Evolutionary conservation across 495 filamentous ascomycete species (phyloP).

Genomic region (Astrothelium macrocarpum): DNA sequence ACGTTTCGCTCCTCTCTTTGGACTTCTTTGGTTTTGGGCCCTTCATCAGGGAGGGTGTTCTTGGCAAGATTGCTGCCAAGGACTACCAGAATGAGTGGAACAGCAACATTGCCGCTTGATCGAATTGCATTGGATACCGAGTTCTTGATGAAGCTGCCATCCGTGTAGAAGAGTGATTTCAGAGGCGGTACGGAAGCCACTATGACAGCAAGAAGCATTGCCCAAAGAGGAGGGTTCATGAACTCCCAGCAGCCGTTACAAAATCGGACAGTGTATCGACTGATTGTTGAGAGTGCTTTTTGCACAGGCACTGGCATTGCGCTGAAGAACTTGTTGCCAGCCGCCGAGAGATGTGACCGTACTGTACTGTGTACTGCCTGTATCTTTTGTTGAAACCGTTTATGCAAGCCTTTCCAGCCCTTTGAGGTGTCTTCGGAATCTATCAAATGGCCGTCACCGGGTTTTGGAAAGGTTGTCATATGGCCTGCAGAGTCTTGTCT

Average conservation of each 20-base stretch:
- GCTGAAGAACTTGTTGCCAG: slow-evolving; percentile 26
- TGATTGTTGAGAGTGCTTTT: slow-evolving; percentile 38
- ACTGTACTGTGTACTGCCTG: neutral
- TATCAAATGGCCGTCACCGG: slow-evolving; percentile 2
- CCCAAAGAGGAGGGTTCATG: slow-evolving; percentile 98
- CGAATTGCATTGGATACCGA: slow-evolving; percentile 80
- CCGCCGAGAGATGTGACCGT: slow-evolving; percentile 5
- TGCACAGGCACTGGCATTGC: slow-evolving; percentile 53
- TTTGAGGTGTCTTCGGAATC: slow-evolving; percentile 14
- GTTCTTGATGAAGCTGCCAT: slow-evolving; percentile 85
- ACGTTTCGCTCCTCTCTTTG: slow-evolving; percentile 61
- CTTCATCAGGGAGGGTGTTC: slow-evolving; percentile 46
- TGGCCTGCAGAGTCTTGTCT: slow-evolving; percentile 20
- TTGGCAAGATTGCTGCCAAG: slow-evolving; percentile 81
- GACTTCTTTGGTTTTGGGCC: slow-evolving; percentile 35
- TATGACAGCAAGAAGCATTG: slow-evolving; percentile 81
- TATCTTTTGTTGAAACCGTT: neutral
- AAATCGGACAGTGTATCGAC: slow-evolving; percentile 41
- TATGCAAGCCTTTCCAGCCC: slow-evolving; percentile 20
- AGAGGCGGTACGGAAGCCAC: slow-evolving; percentile 83
- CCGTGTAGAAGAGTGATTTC: slow-evolving; percentile 76
- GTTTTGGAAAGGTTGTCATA: slow-evolving; percentile 24
- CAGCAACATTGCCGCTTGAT: slow-evolving; percentile 81
- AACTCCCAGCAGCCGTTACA: slow-evolving; percentile 67
- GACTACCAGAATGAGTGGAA: slow-evolving; percentile 93